A percentile compares a stretch with the other conserved stretches of the same genome.
These are phyloP conservation scores for Alternaria rosae DNA, from an alignment of 2,329 filamentous ascomycete species.

Conservation along the genomic window DNA sequence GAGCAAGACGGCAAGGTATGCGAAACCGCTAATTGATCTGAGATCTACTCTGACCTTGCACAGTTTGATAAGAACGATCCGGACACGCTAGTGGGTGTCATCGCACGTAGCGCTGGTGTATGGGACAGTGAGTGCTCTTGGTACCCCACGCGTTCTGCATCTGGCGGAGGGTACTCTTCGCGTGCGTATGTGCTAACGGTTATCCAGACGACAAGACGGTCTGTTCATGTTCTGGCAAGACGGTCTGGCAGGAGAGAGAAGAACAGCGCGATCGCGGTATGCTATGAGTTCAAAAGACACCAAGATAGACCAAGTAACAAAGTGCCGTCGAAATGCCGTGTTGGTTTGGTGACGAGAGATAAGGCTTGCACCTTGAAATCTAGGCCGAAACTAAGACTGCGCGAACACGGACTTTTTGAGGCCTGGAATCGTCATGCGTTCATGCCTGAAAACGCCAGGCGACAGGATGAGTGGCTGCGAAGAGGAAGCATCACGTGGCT, in stretches of 20 bases:
- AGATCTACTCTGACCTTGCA: constrained; percentile 49
- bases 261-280: constrained; percentile 91
- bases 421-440: constrained; percentile 44
- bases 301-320: constrained; percentile 27
- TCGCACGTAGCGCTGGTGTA: constrained; percentile 93
- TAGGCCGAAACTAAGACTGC: constrained; percentile 46
- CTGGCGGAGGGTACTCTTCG: not conserved
- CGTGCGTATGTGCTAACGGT: constrained; percentile 2
- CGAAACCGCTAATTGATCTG: constrained; percentile 39
- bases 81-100: constrained; percentile 88
- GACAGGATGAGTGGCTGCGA: constrained; percentile 30
- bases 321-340: constrained; percentile 30
- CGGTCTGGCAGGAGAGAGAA: constrained; percentile 94
- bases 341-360: constrained; percentile 19
- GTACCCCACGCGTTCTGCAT: constrained; percentile 5
- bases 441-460: constrained; percentile 38
- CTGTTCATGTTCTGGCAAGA: constrained; percentile 97
- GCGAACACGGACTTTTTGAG: constrained; percentile 39
- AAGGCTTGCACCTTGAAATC: constrained; percentile 35
- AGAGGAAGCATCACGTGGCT: constrained; percentile 41
- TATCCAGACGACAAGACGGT: constrained; percentile 83
- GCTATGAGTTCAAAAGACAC: constrained; percentile 63
- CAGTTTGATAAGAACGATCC: constrained; percentile 68
- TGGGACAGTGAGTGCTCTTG: constrained; percentile 70
- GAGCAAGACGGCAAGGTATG: constrained; percentile 62